Conservation (phyloP, 129 eudicot species). For the Erigeron canadensis region DNA sequence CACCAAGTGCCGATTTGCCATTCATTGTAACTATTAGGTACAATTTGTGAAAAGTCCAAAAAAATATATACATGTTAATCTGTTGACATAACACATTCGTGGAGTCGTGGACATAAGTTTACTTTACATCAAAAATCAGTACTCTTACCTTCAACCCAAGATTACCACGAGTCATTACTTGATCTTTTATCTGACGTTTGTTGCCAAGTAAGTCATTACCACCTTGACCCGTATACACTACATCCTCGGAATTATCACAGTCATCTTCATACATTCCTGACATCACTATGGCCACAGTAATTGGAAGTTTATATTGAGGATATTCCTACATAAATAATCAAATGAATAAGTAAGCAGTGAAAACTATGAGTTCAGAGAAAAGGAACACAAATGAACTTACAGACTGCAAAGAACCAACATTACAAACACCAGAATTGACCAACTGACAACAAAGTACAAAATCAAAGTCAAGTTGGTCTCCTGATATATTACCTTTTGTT, state of each 20-base stretch:
- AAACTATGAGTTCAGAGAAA: neutral
- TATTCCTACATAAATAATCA: constrained; percentile 39
- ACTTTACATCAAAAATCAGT: neutral
- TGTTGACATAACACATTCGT: neutral
- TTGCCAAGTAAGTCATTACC: constrained; percentile 77
- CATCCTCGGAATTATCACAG: constrained; percentile 69
- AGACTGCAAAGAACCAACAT: neutral
- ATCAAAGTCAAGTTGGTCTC: constrained; percentile 1
- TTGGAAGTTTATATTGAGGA: constrained; percentile 47
- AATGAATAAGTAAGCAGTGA: neutral
- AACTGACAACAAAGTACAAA: constrained; percentile 12
- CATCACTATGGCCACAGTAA: constrained; percentile 73
- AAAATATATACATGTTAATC: neutral
- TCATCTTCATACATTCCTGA: constrained; percentile 98
- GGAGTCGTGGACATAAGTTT: constrained; percentile 6
- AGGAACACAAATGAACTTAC: constrained; percentile 10
- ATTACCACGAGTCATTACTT: constrained; percentile 73
- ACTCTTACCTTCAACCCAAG: constrained; percentile 71
- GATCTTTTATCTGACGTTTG: constrained; percentile 68
- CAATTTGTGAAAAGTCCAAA: neutral
- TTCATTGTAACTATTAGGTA: neutral
- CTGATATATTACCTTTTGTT: constrained; percentile 25
- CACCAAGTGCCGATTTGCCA: neutral
- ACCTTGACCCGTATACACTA: constrained; percentile 96
- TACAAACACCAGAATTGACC: constrained; percentile 13